Evolutionary conservation across 768 basidiomycete species (phyloP).

Genomic region (Suillus bovinus): DNA sequence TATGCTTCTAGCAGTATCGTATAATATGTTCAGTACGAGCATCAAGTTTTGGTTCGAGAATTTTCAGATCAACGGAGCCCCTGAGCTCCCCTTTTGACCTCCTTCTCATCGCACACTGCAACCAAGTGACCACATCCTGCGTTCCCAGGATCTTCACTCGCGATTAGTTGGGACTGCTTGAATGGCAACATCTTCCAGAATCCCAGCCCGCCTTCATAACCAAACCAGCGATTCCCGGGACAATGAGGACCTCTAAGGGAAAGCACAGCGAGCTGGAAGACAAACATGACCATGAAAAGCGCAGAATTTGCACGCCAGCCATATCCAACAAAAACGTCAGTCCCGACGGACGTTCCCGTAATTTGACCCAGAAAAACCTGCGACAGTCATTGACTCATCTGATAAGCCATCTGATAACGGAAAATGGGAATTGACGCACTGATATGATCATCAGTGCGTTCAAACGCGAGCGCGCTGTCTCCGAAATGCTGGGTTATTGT

Average conservation of each 20-base stretch:
- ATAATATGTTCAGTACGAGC: neutral
- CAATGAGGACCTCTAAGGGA: conserved; percentile 40
- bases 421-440: conserved; percentile 12
- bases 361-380: conserved; percentile 39
- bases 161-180: neutral
- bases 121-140: neutral
- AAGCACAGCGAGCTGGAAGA: conserved; percentile 34
- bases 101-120: neutral
- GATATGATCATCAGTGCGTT: conserved; percentile 30
- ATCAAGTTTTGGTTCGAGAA: neutral
- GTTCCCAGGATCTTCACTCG: neutral
- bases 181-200: neutral
- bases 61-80: neutral
- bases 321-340: conserved; percentile 37
- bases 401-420: neutral
- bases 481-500: conserved; percentile 23
- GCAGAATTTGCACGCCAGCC: conserved; percentile 39
- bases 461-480: conserved; percentile 26
- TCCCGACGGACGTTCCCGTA: conserved; percentile 42
- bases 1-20: neutral
- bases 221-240: conserved; percentile 49
- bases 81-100: neutral
- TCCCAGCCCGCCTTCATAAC: conserved; percentile 55
- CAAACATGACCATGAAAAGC: conserved; percentile 37
- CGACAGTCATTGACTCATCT: neutral